Evolutionary conservation across 75 land plant species (phyloP).

Genomic region (Adiantum capillusveneris): DNA sequence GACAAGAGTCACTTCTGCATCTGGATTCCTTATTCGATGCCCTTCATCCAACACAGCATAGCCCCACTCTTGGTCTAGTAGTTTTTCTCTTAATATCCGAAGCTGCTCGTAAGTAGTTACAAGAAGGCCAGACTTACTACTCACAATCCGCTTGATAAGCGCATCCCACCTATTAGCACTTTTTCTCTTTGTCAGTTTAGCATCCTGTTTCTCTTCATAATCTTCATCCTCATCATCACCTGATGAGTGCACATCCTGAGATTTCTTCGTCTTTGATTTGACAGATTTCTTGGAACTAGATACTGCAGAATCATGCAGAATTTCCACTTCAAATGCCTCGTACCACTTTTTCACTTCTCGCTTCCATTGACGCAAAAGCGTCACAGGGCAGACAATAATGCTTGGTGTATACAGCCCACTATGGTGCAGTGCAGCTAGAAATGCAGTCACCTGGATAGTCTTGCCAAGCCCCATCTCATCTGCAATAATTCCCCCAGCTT

Average conservation of each 20-base stretch:
- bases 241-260: background rate
- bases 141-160: conserved; percentile 53
- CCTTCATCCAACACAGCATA: conserved; percentile 98
- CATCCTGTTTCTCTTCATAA: conserved; percentile 35
- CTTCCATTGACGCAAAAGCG: conserved; percentile 90
- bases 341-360: conserved; percentile 89
- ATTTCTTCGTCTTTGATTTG: conserved; percentile 25
- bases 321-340: conserved; percentile 65
- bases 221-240: conserved; percentile 52
- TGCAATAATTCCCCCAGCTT: conserved; percentile 94
- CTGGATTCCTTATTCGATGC: conserved; percentile 94
- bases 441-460: conserved; percentile 87
- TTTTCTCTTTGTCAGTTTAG: conserved; percentile 17
- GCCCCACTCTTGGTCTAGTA: conserved; percentile 94
- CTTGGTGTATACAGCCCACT: conserved; percentile 86
- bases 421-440: conserved; percentile 80
- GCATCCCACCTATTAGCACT: conserved; percentile 67
- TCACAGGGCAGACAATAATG: conserved; percentile 86
- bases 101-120: conserved; percentile 97
- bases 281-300: conserved; percentile 16
- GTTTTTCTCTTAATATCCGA: conserved; percentile 57
- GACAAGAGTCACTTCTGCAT: conserved; percentile 82
- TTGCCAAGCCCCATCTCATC: conserved; percentile 99
- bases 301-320: conserved; percentile 84
- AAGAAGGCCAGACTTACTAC: conserved; percentile 63